Conservation (phyloP, 441 rosid genomes). For the Populus tomentosa region DNA sequence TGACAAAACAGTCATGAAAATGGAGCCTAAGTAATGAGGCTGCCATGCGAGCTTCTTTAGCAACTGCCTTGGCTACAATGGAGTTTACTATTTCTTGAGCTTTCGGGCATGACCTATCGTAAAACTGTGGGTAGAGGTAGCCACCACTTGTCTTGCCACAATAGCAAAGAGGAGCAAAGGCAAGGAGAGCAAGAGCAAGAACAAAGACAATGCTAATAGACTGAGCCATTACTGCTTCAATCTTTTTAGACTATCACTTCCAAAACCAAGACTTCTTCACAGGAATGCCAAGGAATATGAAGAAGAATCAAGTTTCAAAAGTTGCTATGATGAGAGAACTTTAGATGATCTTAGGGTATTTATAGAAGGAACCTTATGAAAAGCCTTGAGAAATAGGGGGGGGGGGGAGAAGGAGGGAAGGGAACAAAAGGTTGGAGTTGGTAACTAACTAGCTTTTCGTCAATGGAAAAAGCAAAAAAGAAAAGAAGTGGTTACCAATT, state of each 20-base stretch:
- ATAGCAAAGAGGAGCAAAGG: neutral
- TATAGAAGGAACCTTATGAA: constrained; percentile 26
- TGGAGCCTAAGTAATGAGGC: constrained; percentile 86
- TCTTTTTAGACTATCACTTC: neutral
- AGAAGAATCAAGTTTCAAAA: neutral
- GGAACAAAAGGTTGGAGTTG: constrained; percentile 38
- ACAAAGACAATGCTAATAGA: neutral
- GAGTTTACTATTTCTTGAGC: constrained; percentile 60
- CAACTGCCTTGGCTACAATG: constrained; percentile 70
- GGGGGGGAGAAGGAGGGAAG: neutral
- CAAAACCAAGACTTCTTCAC: neutral
- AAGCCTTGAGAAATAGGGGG: constrained; percentile 16
- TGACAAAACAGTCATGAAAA: constrained; percentile 92
- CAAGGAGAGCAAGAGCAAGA: neutral
- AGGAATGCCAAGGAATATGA: neutral
- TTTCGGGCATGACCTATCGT: constrained; percentile 70
- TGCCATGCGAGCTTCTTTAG: constrained; percentile 74
- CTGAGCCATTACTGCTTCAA: constrained; percentile 4
- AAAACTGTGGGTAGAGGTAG: constrained; percentile 60
- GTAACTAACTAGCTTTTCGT: constrained; percentile 24
- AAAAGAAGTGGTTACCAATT: constrained; percentile 24
- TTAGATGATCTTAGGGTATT: constrained; percentile 16
- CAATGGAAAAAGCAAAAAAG: neutral
- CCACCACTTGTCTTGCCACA: constrained; percentile 25
- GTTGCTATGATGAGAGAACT: constrained; percentile 24